phyloP scores from a whole-genome alignment of 495 filamentous ascomycete genomes.

The Aspergillus nanangensis region DNA sequence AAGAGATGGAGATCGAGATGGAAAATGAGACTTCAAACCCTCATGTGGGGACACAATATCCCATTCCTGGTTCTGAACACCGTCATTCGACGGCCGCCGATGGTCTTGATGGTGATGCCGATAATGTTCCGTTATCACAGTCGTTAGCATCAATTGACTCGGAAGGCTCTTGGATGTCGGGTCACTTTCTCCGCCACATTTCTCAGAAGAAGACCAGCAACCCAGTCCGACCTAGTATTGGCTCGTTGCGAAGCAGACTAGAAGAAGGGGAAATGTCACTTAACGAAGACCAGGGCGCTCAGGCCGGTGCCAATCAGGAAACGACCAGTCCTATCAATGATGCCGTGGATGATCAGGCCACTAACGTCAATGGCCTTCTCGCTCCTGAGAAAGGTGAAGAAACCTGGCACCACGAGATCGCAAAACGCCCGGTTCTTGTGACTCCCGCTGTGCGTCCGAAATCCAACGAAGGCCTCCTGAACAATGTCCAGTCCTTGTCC shows the following conservation, averaged over 20 bases:
- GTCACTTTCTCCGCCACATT: constrained; percentile 52
- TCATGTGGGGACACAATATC: constrained; percentile 17
- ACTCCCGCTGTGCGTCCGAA: constrained; percentile 46
- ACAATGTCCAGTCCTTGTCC: constrained; percentile 46
- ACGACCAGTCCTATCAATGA: constrained; percentile 40
- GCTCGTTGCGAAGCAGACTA: constrained; percentile 31
- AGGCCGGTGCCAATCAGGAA: constrained; percentile 58
- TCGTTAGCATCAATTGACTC: constrained; percentile 86
- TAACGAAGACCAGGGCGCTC: constrained; percentile 40
- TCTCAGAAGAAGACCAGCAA: constrained; percentile 41
- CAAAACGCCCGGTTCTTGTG: constrained; percentile 47
- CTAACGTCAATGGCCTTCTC: constrained; percentile 17
- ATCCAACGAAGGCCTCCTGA: constrained; percentile 65
- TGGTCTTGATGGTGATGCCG: constrained; percentile 27
- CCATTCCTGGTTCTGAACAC: constrained; percentile 22
- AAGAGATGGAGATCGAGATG: constrained; percentile 20
- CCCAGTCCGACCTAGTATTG: constrained; percentile 41
- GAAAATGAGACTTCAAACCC: no score
- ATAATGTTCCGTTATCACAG: constrained; percentile 53
- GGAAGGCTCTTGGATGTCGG: constrained; percentile 89
- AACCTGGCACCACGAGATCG: constrained; percentile 50
- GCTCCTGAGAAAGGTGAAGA: constrained; percentile 24
- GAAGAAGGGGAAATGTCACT: constrained; percentile 23
- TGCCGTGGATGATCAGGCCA: constrained; percentile 26
- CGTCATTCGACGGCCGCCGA: constrained; percentile 33